A percentile compares a stretch with the other conserved stretches of the same genome.
Conservation (phyloP, 179 eudicot genomes). For the Sideroxylon spinosum region DNA sequence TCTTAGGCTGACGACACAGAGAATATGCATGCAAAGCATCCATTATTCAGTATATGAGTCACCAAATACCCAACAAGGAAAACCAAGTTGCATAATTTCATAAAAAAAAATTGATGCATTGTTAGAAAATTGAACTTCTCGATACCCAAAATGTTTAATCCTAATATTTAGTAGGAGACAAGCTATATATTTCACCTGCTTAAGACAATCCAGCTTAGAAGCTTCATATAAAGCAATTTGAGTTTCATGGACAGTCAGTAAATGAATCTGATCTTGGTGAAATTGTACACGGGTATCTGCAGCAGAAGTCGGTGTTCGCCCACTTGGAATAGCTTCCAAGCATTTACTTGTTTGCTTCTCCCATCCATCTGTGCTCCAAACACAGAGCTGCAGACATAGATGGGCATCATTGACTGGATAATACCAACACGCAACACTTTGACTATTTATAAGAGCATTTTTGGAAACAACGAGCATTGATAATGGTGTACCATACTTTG, state of each 20-base stretch:
- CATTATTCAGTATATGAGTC: neutral
- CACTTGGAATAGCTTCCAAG: conserved; percentile 62
- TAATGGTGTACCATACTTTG: neutral
- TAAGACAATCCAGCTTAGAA: conserved; percentile 70
- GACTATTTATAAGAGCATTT: conserved; percentile 5
- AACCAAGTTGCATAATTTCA: neutral
- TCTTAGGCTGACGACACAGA: neutral
- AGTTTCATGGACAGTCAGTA: conserved; percentile 75
- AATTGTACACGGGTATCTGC: conserved; percentile 79
- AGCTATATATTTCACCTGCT: conserved; percentile 47
- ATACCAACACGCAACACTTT: conserved; percentile 3
- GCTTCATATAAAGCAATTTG: conserved; percentile 84
- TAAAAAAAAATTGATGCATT: conserved; percentile 1
- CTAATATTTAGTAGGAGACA: neutral
- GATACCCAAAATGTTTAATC: neutral
- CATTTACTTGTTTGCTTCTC: conserved; percentile 60
- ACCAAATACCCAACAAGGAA: conserved; percentile 3
- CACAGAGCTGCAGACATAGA: conserved; percentile 60
- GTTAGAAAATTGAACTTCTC: neutral
- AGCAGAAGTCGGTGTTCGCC: conserved; percentile 48
- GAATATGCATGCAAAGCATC: neutral
- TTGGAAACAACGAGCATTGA: neutral
- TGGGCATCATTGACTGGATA: neutral
- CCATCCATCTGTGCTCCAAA: conserved; percentile 91
- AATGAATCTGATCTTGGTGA: conserved; percentile 78